Percentiles rank a stretch among this genome's conserved stretches.
Conservation (phyloP, 31 red algal genomes). For the Porphyra umbilicalis region DNA sequence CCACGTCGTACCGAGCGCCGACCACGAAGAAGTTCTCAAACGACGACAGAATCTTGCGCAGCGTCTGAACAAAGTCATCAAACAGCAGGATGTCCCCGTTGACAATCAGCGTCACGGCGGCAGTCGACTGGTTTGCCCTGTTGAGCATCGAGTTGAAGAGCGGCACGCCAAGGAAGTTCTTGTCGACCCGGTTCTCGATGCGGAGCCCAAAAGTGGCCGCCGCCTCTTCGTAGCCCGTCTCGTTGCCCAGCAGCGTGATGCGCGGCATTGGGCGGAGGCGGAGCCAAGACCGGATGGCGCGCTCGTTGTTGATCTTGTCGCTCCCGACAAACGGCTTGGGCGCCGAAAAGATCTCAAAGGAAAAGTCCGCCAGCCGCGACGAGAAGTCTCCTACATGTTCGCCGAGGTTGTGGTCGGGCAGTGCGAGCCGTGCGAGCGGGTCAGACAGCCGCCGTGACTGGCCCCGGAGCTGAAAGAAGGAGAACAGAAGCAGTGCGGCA, state of each 20-base stretch:
- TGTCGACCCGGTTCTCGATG: constrained; percentile 53
- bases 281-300: constrained; percentile 79
- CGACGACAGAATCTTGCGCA: constrained; percentile 40
- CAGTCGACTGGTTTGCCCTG: constrained; percentile 59
- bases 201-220: constrained; percentile 25
- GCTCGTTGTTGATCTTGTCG: constrained; percentile 21
- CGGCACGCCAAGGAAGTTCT: constrained; percentile 79
- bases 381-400: constrained; percentile 7
- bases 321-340: constrained; percentile 21
- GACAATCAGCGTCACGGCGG: constrained; percentile 63
- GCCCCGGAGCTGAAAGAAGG: constrained; percentile 1
- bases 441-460: not conserved
- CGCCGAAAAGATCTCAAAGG: constrained; percentile 20
- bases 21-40: constrained; percentile 71
- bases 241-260: constrained; percentile 68
- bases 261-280: constrained; percentile 44
- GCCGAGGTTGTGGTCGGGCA: not conserved
- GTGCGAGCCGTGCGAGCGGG: not conserved
- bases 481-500: not conserved
- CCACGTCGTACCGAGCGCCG: constrained; percentile 73
- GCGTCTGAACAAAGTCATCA: constrained; percentile 54
- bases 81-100: constrained; percentile 77
- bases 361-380: constrained; percentile 5
- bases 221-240: constrained; percentile 34
- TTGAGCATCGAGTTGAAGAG: constrained; percentile 91